Evolutionary conservation across 2,329 filamentous ascomycete species (phyloP).

Genomic region (Cyphellophora europaea): DNA sequence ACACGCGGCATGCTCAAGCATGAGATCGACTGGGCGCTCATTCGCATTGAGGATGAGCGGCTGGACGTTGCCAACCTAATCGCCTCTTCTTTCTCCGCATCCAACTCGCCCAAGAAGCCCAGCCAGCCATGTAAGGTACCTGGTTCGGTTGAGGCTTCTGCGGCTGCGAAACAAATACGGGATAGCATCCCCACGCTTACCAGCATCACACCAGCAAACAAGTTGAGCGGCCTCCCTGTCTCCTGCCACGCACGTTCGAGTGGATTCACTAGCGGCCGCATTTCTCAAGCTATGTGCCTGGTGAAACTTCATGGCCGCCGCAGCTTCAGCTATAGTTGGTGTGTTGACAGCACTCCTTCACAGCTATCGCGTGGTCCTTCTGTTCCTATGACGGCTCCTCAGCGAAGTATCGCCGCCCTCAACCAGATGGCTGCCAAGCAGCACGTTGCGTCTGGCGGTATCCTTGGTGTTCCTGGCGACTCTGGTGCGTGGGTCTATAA

Average conservation of each 20-base stretch:
- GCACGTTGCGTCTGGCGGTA: constrained; percentile 15
- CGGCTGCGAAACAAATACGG: neutral
- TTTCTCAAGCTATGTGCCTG: constrained; percentile 67
- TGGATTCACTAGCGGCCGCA: constrained; percentile 68
- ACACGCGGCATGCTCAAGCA: constrained; percentile 63
- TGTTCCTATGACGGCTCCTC: neutral
- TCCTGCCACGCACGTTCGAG: constrained; percentile 84
- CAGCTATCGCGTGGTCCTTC: constrained; percentile 36
- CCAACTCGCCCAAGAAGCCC: neutral
- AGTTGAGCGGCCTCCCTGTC: constrained; percentile 66
- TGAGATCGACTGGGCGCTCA: constrained; percentile 92
- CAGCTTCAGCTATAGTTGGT: constrained; percentile 66
- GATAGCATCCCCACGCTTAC: constrained; percentile 18
- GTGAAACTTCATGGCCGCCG: constrained; percentile 81
- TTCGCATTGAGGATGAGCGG: constrained; percentile 65
- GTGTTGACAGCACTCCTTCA: constrained; percentile 48
- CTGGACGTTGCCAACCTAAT: constrained; percentile 56
- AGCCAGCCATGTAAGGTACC: neutral
- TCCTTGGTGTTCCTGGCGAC: constrained; percentile 63
- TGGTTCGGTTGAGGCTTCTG: neutral
- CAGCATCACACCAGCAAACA: constrained; percentile 48
- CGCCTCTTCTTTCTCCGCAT: neutral
- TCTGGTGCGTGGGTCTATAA: constrained; percentile 90
- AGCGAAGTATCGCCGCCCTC: constrained; percentile 3
- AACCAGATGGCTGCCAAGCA: neutral